Conservation (phyloP, 2,329 filamentous ascomycete genomes). For the Geosmithia morbida region DNA sequence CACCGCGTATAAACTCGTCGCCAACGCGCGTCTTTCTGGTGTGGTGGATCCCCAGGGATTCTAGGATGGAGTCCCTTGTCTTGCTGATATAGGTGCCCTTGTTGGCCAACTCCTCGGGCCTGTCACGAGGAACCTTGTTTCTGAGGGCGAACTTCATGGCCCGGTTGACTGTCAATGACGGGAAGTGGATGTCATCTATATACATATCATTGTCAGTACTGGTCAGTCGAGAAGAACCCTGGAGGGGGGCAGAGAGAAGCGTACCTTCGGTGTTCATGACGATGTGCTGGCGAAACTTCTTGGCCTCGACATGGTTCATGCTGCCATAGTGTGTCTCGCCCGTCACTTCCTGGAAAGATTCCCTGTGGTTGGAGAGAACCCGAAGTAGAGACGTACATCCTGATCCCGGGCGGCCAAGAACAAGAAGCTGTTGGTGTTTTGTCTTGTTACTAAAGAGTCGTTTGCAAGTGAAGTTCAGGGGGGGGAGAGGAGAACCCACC, state of each 20-base stretch:
- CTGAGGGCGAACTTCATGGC: slow-evolving; percentile 50
- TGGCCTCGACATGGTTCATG: slow-evolving; percentile 9
- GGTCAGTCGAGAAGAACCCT: not conserved
- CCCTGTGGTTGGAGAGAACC: slow-evolving; percentile 13
- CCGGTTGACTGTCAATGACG: slow-evolving; percentile 48
- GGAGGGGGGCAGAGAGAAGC: not conserved
- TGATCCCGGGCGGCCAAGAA: slow-evolving; percentile 15
- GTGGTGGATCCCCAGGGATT: slow-evolving; percentile 51
- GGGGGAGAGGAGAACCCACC: slow-evolving; percentile 11
- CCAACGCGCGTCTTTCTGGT: slow-evolving; percentile 51
- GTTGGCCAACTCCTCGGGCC: slow-evolving; percentile 20
- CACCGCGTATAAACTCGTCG: slow-evolving; percentile 44
- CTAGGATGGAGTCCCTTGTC: slow-evolving; percentile 20
- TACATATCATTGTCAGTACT: slow-evolving; percentile 1
- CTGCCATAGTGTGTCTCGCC: slow-evolving; percentile 13
- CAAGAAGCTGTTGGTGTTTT: slow-evolving; percentile 8
- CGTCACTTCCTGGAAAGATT: slow-evolving; percentile 11
- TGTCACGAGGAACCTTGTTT: slow-evolving; percentile 43
- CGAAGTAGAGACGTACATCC: slow-evolving; percentile 16
- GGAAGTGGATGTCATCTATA: slow-evolving; percentile 43
- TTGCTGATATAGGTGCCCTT: slow-evolving; percentile 14
- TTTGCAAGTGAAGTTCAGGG: not conserved
- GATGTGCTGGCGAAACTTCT: slow-evolving; percentile 12
- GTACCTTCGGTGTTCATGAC: slow-evolving; percentile 15
- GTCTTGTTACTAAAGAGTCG: too few species aligned